These are phyloP conservation scores for Phytophthora syringae DNA, from an alignment of 352 stramenopile genomes.

Conservation along the genomic window DNA sequence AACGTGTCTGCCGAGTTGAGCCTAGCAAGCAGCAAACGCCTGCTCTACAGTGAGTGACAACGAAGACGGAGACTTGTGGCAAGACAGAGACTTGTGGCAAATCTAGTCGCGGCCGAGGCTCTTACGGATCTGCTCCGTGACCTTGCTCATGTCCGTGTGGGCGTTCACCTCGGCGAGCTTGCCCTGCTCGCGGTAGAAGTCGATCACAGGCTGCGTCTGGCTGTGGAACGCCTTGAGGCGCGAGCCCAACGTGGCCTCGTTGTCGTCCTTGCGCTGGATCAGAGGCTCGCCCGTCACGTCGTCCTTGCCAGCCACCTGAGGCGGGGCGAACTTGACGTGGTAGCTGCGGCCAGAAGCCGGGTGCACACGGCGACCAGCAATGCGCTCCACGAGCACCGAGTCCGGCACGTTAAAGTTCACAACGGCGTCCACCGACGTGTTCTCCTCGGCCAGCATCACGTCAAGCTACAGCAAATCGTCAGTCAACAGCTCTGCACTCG, in stretches of 20 bases:
- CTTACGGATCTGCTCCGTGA: constrained; percentile 86
- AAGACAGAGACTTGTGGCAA: too few species aligned
- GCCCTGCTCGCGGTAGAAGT: constrained; percentile 87
- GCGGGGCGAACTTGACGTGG: constrained; percentile 98
- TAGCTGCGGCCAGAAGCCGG: constrained; percentile 95
- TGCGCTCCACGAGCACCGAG: constrained; percentile 95
- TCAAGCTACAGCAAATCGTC: constrained; percentile 80
- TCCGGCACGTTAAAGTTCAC: constrained; percentile 97
- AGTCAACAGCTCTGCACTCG: not conserved
- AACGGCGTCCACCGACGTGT: constrained; percentile 89
- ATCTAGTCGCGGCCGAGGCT: constrained; percentile 78
- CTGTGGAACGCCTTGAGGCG: constrained; percentile 96
- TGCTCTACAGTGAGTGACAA: constrained; percentile 27
- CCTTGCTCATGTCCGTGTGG: constrained; percentile 83
- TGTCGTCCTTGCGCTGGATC: constrained; percentile 98
- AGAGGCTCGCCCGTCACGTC: constrained; percentile 96
- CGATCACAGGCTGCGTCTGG: constrained; percentile 97
- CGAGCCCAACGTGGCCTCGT: constrained; percentile 91
- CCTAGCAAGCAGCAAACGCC: constrained; percentile 23
- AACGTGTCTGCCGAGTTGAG: not conserved
- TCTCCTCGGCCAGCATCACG: constrained; percentile 94
- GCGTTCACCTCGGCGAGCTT: constrained; percentile 93
- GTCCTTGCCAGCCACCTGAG: constrained; percentile 89
- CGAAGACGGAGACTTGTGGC: not conserved
- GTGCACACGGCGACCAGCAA: constrained; percentile 97